A percentile compares a stretch with the other conserved stretches of the same genome.
Evolutionary conservation across 23 red algal species (phyloP).

Genomic region (Chondrus crispus): DNA sequence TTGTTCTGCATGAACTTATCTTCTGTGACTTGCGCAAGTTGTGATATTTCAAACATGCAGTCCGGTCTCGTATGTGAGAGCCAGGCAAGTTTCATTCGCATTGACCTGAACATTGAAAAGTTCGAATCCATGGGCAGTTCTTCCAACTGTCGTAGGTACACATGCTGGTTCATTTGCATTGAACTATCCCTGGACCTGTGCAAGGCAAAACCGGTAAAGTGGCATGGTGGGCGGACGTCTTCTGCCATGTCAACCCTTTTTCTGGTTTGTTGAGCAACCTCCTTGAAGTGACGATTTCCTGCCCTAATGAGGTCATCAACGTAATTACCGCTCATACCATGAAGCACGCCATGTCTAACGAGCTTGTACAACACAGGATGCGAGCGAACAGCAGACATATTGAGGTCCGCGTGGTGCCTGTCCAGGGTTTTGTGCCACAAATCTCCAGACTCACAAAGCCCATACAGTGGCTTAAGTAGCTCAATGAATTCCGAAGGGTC

Average conservation of each 20-base stretch:
- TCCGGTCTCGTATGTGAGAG: neutral
- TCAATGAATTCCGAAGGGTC: neutral
- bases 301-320: neutral
- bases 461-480: neutral
- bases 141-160: conserved; percentile 35
- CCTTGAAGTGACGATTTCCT: neutral
- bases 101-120: neutral
- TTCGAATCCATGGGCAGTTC: neutral
- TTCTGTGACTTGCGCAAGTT: neutral
- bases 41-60: neutral
- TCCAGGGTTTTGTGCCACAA: conserved; percentile 13
- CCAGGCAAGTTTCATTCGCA: conserved; percentile 4
- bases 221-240: neutral
- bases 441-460: conserved; percentile 12
- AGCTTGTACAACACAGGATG: neutral
- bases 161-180: conserved; percentile 10
- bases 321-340: neutral
- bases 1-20: neutral
- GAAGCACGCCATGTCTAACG: neutral
- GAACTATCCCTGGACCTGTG: neutral
- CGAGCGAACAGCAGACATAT: neutral
- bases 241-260: neutral
- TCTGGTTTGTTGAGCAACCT: neutral
- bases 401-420: neutral
- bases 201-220: neutral